phyloP scores from a whole-genome alignment of 75 land plant genomes.

The Pinus tabuliformis region DNA sequence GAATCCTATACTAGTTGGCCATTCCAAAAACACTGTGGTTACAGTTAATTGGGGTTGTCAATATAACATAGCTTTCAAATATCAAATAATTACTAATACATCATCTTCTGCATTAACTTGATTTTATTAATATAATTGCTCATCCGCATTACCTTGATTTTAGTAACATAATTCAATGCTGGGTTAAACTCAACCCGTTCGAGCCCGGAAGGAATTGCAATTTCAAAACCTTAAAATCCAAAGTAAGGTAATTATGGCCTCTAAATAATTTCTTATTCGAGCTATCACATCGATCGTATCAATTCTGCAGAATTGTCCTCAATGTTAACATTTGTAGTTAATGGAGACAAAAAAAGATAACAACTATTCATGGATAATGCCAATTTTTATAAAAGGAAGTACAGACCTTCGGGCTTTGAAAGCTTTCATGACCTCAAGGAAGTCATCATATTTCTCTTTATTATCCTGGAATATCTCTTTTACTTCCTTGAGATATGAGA shows the following conservation, averaged over 20 bases:
- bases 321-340: no score
- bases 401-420: constrained; percentile 8
- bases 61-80: neutral
- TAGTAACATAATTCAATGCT: constrained; percentile 85
- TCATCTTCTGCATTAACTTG: no score
- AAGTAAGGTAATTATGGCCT: constrained; percentile 67
- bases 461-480: neutral
- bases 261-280: constrained; percentile 78
- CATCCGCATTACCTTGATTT: constrained; percentile 66
- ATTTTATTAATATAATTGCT: neutral
- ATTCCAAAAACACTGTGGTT: no score
- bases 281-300: constrained; percentile 75
- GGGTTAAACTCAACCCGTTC: constrained; percentile 84
- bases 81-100: neutral
- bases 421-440: constrained; percentile 10
- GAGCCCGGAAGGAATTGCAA: constrained; percentile 58
- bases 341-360: no score
- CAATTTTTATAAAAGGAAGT: no score
- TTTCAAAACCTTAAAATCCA: constrained; percentile 95
- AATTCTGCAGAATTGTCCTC: constrained; percentile 28
- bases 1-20: neutral
- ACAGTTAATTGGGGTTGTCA: neutral
- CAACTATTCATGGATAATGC: no score
- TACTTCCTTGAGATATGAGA: constrained; percentile 8
- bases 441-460: neutral